A percentile compares a stretch with the other conserved stretches of the same genome.
phyloP scores from a whole-genome alignment of 2,329 filamentous ascomycete species.

The Venturia asperata region DNA sequence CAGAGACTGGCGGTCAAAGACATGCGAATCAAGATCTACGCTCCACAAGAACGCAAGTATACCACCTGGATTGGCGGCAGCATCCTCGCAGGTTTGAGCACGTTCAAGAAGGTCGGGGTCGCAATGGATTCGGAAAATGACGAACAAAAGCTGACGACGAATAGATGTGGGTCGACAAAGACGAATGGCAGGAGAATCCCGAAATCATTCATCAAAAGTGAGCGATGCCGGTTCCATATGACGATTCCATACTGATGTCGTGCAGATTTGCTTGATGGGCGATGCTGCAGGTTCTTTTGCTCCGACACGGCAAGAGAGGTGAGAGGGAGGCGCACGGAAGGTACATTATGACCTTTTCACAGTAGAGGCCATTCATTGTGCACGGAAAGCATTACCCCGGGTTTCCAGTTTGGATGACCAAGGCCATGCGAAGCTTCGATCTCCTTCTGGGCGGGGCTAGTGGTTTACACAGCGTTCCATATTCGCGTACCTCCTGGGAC shows the following conservation, averaged over 20 bases:
- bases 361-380: background rate
- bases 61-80: slow-evolving; percentile 99
- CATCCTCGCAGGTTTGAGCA: slow-evolving; percentile 92
- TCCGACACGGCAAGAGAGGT: background rate
- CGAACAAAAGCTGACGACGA: slow-evolving; percentile 9
- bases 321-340: background rate
- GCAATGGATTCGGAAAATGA: background rate
- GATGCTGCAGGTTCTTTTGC: background rate
- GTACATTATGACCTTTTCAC: background rate
- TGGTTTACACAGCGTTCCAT: background rate
- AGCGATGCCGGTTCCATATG: slow-evolving; percentile 48
- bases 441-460: slow-evolving; percentile 2
- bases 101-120: slow-evolving; percentile 81
- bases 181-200: slow-evolving; percentile 99
- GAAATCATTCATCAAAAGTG: slow-evolving; percentile 99
- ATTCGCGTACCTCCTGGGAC: background rate
- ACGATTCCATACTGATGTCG: slow-evolving; percentile 1
- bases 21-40: slow-evolving; percentile 99
- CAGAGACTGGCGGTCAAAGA: slow-evolving; percentile 94
- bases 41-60: slow-evolving; percentile 94
- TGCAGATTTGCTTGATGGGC: slow-evolving; percentile 5
- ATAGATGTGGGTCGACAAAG: slow-evolving; percentile 99
- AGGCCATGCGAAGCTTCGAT: slow-evolving; percentile 6
- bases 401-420: background rate
- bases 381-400: background rate